phyloP scores from a whole-genome alignment of 2,329 filamentous ascomycete species.

The Didymosphaeria variabile region DNA sequence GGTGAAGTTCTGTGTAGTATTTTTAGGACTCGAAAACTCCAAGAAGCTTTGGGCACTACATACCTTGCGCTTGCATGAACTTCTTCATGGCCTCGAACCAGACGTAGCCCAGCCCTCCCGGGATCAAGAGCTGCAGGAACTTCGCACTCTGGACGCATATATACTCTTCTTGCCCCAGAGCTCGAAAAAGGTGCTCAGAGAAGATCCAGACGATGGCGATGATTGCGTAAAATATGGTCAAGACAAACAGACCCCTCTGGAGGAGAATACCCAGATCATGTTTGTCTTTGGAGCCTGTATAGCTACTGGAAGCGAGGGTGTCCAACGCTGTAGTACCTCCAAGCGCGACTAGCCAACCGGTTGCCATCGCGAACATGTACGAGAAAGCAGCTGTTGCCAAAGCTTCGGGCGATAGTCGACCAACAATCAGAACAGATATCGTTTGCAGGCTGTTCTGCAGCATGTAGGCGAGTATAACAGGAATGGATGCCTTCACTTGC shows the following conservation, averaged over 20 bases:
- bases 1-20: conserved; percentile 64
- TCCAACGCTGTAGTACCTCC: conserved; percentile 88
- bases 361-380: conserved; percentile 94
- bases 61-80: conserved; percentile 66
- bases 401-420: conserved; percentile 79
- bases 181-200: conserved; percentile 76
- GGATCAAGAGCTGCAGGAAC: conserved; percentile 78
- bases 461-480: conserved; percentile 84
- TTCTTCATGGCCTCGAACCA: conserved; percentile 83
- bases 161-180: conserved; percentile 79
- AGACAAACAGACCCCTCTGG: conserved; percentile 77
- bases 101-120: conserved; percentile 84
- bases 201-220: conserved; percentile 78
- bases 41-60: not conserved
- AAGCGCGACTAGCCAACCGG: conserved; percentile 85
- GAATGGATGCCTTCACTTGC: conserved; percentile 73
- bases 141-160: conserved; percentile 70
- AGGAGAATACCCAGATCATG: conserved; percentile 80
- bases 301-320: conserved; percentile 82
- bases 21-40: conserved; percentile 19
- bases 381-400: conserved; percentile 85
- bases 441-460: conserved; percentile 89
- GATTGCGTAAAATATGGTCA: conserved; percentile 76
- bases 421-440: conserved; percentile 80
- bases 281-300: conserved; percentile 81